A percentile compares a stretch with the other conserved stretches of the same genome.
These are phyloP conservation scores for Aquilaria agallochum DNA, from an alignment of 441 rosid genomes.

Conservation along the genomic window DNA sequence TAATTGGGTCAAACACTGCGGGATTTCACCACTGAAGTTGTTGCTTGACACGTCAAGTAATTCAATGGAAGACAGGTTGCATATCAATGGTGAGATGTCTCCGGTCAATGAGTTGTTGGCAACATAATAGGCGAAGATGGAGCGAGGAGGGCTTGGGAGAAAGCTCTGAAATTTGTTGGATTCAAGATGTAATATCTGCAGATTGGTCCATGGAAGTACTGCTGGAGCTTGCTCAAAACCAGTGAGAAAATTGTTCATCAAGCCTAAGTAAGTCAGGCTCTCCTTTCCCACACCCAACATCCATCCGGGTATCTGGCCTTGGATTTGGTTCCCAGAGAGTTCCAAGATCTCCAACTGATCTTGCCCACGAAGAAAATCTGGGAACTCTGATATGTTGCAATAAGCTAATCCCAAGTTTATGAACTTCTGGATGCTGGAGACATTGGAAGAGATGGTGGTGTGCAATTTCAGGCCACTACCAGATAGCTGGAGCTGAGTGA, in stretches of 20 bases:
- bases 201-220: not conserved
- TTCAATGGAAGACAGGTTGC: too few species aligned
- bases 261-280: not conserved
- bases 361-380: slow-evolving; percentile 1
- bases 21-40: too few species aligned
- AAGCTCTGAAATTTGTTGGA: too few species aligned
- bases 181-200: too few species aligned
- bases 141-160: too few species aligned
- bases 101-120: too few species aligned
- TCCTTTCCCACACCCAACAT: not conserved
- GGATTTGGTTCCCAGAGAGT: slow-evolving; percentile 6
- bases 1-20: too few species aligned
- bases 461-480: not conserved
- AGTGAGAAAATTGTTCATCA: slow-evolving; percentile 1
- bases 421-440: not conserved
- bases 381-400: slow-evolving; percentile 5
- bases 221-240: slow-evolving; percentile 10
- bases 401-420: not conserved
- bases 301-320: slow-evolving; percentile 17
- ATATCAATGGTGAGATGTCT: too few species aligned
- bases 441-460: not conserved
- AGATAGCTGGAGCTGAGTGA: not conserved
- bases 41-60: too few species aligned
- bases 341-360: not conserved
- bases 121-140: too few species aligned